A percentile compares a stretch with the other conserved stretches of the same genome.
phyloP scores from a whole-genome alignment of 192 early-diverging fungal species.

The Phlyctochytrium arcticum region DNA sequence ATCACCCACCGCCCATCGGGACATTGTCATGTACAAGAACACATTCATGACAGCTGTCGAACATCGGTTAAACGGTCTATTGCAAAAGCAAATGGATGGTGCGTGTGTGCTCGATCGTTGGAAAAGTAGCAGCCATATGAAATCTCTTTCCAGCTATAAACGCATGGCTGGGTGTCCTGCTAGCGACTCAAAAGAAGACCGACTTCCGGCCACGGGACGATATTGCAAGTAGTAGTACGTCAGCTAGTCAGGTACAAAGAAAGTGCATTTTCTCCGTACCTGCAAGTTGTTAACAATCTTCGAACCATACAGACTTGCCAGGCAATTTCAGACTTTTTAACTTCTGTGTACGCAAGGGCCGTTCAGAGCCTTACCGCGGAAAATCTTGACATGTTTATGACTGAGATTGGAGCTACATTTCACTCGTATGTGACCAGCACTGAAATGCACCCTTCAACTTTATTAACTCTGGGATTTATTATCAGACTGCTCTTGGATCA shows the following conservation, averaged over 20 bases:
- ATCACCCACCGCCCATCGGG: constrained; percentile 77
- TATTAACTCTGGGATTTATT: too few species aligned
- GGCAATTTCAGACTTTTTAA: constrained; percentile 73
- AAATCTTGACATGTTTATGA: constrained; percentile 73
- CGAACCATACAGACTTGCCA: constrained; percentile 63
- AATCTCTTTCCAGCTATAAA: constrained; percentile 47
- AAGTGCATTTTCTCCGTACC: too few species aligned
- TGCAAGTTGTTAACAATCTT: too few species aligned
- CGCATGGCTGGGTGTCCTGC: constrained; percentile 63
- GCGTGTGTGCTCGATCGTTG: constrained; percentile 4
- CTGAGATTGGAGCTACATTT: constrained; percentile 75
- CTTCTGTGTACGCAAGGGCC: constrained; percentile 56
- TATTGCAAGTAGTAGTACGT: constrained; percentile 44
- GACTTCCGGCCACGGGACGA: constrained; percentile 93
- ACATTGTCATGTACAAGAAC: constrained; percentile 84
- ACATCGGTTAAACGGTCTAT: constrained; percentile 69
- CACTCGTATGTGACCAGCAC: too few species aligned
- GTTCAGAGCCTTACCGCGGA: constrained; percentile 62
- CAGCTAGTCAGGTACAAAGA: constrained; percentile 27
- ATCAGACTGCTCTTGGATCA: constrained; percentile 85
- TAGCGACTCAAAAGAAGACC: constrained; percentile 77
- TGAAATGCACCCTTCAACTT: too few species aligned
- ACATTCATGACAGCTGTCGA: constrained; percentile 81
- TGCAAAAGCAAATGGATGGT: constrained; percentile 71
- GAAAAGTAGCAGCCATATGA: too few species aligned